A percentile compares a stretch with the other conserved stretches of the same genome.
Conservation (phyloP, 805 yeast genomes). For the Ogataea pignaliae region DNA sequence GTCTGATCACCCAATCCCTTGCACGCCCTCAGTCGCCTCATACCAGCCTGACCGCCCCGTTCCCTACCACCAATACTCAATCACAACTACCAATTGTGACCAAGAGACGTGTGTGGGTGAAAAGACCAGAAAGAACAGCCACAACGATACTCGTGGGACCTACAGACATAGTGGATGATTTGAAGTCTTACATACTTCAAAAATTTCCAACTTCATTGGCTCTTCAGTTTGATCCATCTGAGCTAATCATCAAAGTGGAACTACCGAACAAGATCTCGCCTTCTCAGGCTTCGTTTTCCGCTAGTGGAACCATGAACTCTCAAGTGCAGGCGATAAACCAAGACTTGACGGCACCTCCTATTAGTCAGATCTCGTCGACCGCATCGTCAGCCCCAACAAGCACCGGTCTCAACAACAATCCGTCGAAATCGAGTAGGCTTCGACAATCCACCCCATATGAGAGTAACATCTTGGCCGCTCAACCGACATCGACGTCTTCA, state of each 20-base stretch:
- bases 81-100: slow-evolving; percentile 15
- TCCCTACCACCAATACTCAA: slow-evolving; percentile 9
- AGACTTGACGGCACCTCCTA: not conserved
- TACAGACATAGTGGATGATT: slow-evolving; percentile 73
- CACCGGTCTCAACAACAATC: no score
- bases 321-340: not conserved
- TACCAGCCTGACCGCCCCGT: slow-evolving; percentile 12
- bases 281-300: not conserved
- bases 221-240: slow-evolving; percentile 63
- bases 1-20: not conserved
- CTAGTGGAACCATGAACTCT: not conserved
- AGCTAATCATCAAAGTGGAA: slow-evolving; percentile 38
- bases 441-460: not conserved
- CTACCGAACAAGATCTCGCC: slow-evolving; percentile 14
- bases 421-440: not conserved
- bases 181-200: slow-evolving; percentile 58
- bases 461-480: no score
- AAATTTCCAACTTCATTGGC: slow-evolving; percentile 69
- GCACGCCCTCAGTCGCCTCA: slow-evolving; percentile 6
- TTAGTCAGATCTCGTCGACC: not conserved
- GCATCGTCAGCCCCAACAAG: not conserved
- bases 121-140: slow-evolving; percentile 48
- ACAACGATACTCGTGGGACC: slow-evolving; percentile 64
- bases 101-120: slow-evolving; percentile 52
- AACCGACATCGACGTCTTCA: not conserved